Evolutionary conservation across 108 stramenopile species (phyloP).

Genomic region (Nannochloropsis salina): DNA sequence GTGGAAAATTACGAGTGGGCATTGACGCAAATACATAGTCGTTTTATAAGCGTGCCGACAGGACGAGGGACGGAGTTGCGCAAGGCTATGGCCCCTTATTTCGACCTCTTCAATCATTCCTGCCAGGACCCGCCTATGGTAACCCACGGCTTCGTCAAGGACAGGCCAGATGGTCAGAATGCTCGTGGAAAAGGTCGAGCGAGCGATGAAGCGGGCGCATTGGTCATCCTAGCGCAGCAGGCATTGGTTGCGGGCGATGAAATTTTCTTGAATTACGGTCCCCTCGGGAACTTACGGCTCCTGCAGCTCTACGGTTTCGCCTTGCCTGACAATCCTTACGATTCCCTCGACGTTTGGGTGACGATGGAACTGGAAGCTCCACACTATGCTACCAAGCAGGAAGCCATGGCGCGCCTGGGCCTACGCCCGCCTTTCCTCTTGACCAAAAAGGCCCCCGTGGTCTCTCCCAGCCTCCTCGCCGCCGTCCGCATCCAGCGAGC

Average conservation of each 20-base stretch:
- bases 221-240: not conserved
- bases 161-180: not conserved
- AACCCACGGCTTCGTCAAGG: not conserved
- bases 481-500: slow-evolving; percentile 6
- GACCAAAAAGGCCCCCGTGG: not conserved
- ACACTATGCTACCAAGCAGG: not conserved
- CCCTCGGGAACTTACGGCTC: not conserved
- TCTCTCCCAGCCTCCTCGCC: slow-evolving; percentile 10
- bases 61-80: not conserved
- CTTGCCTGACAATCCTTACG: not conserved
- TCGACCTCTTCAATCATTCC: slow-evolving; percentile 18
- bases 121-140: not conserved
- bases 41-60: not conserved
- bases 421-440: not conserved
- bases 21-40: not conserved
- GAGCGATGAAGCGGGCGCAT: not conserved
- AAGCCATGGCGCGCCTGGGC: not conserved
- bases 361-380: not conserved
- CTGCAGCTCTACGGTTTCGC: slow-evolving; percentile 3
- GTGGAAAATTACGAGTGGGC: not conserved
- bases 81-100: slow-evolving; percentile 16
- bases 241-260: not conserved
- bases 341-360: not conserved
- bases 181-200: not conserved
- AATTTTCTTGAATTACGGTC: not conserved